These are phyloP conservation scores for Lichtheimia ramosa DNA, from an alignment of 371 early-diverging fungal genomes.

Conservation along the genomic window DNA sequence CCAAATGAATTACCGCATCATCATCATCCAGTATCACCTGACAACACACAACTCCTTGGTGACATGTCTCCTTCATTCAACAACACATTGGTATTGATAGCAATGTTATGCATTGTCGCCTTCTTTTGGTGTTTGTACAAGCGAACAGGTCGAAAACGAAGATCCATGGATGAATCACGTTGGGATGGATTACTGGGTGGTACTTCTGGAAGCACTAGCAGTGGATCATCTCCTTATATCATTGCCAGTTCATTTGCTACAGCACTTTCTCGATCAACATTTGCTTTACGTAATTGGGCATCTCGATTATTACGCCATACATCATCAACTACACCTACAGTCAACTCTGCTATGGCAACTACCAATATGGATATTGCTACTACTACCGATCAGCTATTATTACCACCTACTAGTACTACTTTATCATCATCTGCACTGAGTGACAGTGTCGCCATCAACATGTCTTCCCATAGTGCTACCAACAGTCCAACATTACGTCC, in stretches of 20 bases:
- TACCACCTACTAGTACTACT: too few relatives aligned
- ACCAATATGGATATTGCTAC: too few relatives aligned
- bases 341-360: slow-evolving; percentile 2
- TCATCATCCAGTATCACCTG: neutral
- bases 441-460: slow-evolving; percentile 10
- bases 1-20: slow-evolving; percentile 8
- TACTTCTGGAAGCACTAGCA: neutral
- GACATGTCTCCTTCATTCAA: slow-evolving; percentile 4
- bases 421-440: neutral
- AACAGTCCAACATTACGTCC: slow-evolving; percentile 2
- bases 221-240: neutral
- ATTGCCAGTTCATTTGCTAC: slow-evolving; percentile 10
- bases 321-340: slow-evolving; percentile 4
- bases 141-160: slow-evolving; percentile 12
- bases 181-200: slow-evolving; percentile 25
- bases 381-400: too few relatives aligned
- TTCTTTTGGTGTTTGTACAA: slow-evolving; percentile 16
- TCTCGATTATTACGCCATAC: slow-evolving; percentile 24
- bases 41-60: neutral
- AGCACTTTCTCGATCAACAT: slow-evolving; percentile 23
- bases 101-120: slow-evolving; percentile 9
- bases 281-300: slow-evolving; percentile 29
- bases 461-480: neutral
- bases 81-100: slow-evolving; percentile 8
- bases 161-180: slow-evolving; percentile 9